A percentile compares a stretch with the other conserved stretches of the same genome.
Evolutionary conservation across 345 rosid genomes (phyloP).

Genomic region (Eucalyptus cladocalyx): DNA sequence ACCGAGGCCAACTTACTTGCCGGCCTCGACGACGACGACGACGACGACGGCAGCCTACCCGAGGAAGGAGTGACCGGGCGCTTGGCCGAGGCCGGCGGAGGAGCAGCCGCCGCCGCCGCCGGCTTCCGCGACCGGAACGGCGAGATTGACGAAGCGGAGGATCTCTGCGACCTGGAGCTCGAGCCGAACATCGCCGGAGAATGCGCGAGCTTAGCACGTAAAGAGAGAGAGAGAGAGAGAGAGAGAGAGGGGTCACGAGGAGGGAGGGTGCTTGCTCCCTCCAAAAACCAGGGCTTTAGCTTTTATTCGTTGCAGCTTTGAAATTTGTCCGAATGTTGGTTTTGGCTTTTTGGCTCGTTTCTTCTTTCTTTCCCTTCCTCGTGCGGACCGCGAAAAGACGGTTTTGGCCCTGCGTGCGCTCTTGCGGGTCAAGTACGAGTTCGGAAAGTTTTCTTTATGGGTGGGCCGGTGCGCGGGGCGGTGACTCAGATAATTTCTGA

Average conservation of each 20-base stretch:
- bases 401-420: neutral
- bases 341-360: neutral
- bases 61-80: slow-evolving; percentile 39
- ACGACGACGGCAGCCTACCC: slow-evolving; percentile 1
- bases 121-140: slow-evolving; percentile 79
- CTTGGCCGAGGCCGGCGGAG: slow-evolving; percentile 21
- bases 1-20: neutral
- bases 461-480: neutral
- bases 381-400: neutral
- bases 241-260: neutral
- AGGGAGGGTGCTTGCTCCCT: neutral
- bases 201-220: neutral
- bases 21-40: neutral
- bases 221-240: neutral
- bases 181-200: slow-evolving; percentile 30
- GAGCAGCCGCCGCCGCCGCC: neutral
- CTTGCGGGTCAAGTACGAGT: neutral
- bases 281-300: neutral
- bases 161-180: slow-evolving; percentile 38
- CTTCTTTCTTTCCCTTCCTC: neutral
- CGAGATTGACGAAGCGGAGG: slow-evolving; percentile 43
- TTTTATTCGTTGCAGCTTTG: neutral
- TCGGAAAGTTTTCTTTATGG: neutral
- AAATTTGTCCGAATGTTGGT: neutral
- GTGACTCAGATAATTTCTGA: too few relatives aligned